These are phyloP conservation scores for Leptographium radiaticola DNA, from an alignment of 2,329 filamentous ascomycete species.

Conservation along the genomic window DNA sequence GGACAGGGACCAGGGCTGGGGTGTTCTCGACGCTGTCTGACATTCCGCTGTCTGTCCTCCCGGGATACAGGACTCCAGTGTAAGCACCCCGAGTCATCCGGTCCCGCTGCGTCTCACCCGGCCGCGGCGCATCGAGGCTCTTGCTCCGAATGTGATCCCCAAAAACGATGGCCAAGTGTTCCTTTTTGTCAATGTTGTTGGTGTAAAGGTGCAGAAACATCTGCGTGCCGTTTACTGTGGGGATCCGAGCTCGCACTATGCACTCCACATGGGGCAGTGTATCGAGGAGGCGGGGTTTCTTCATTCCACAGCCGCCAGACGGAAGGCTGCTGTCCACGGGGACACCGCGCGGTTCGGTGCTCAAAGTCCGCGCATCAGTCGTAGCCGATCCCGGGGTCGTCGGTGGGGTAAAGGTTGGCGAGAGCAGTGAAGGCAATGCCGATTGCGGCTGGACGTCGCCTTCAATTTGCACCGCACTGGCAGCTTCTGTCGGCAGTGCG, in stretches of 20 bases:
- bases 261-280: conserved; percentile 78
- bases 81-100: conserved; percentile 94
- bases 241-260: conserved; percentile 86
- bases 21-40: conserved; percentile 1
- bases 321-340: conserved; percentile 47
- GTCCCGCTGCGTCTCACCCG: conserved; percentile 74
- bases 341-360: conserved; percentile 32
- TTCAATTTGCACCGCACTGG: background rate
- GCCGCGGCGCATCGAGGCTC: conserved; percentile 55
- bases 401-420: conserved; percentile 71
- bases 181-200: conserved; percentile 87
- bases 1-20: background rate
- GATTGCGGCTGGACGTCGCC: background rate
- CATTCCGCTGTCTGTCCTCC: conserved; percentile 62
- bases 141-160: conserved; percentile 68
- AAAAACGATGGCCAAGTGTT: conserved; percentile 95
- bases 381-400: conserved; percentile 43
- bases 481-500: background rate
- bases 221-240: conserved; percentile 79
- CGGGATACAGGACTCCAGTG: conserved; percentile 73
- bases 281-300: conserved; percentile 59
- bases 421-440: conserved; percentile 61
- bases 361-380: conserved; percentile 9
- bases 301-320: conserved; percentile 46
- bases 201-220: conserved; percentile 96